Evolutionary conservation across 257 asterid genomes (phyloP).

Genomic region (Lavandula angustifolia): DNA sequence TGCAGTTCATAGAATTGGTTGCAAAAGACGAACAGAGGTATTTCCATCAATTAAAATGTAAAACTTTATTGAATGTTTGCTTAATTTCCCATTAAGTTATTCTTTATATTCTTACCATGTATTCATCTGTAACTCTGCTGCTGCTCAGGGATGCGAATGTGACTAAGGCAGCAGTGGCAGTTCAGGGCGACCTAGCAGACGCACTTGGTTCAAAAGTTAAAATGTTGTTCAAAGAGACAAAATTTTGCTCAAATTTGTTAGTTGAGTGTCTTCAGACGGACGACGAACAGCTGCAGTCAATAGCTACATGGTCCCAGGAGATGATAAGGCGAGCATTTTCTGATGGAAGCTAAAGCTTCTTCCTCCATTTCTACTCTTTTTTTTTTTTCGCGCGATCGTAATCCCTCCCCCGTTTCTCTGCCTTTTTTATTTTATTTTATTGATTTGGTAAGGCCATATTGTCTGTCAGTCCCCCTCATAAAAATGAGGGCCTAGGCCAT

Average conservation of each 20-base stretch:
- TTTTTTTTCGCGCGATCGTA: background rate
- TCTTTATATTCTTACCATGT: conserved; percentile 2
- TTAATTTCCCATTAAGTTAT: background rate
- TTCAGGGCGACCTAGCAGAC: conserved; percentile 88
- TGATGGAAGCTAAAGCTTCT: conserved; percentile 45
- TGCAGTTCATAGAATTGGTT: conserved; percentile 70
- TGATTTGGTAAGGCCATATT: conserved; percentile 24
- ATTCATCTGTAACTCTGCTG: conserved; percentile 23
- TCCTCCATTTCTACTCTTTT: conserved; percentile 39
- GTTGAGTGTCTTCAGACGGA: conserved; percentile 80
- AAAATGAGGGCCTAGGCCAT: conserved; percentile 27
- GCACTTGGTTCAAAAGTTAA: conserved; percentile 71
- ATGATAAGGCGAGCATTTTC: conserved; percentile 76
- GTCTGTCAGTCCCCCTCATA: conserved; percentile 25
- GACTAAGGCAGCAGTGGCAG: conserved; percentile 83
- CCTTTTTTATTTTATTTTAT: conserved; percentile 17
- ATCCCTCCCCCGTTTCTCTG: background rate
- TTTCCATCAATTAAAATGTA: background rate
- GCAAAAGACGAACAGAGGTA: conserved; percentile 68
- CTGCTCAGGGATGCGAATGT: conserved; percentile 68
- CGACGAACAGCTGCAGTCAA: conserved; percentile 77
- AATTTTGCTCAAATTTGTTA: conserved; percentile 51
- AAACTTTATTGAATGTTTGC: background rate
- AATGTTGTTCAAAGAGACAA: conserved; percentile 52
- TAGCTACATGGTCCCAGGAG: conserved; percentile 88